Evolutionary conservation across 257 asterid genomes (phyloP).

Genomic region (Solanum ossicruentum): DNA sequence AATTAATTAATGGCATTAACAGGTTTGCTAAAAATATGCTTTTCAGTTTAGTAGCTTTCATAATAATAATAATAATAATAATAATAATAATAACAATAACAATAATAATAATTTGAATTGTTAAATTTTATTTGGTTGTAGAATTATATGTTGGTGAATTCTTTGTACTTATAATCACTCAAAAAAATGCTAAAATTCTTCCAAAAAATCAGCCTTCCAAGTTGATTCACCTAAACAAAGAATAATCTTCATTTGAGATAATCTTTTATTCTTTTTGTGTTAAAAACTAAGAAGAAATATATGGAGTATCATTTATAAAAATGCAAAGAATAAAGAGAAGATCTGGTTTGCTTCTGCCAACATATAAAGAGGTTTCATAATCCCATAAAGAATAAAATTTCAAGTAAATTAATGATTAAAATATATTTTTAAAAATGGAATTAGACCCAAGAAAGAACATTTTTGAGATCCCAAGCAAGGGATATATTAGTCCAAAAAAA

Average conservation of each 20-base stretch:
- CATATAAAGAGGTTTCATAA: not conserved
- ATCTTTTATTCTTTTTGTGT: not conserved
- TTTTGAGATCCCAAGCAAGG: constrained; percentile 11
- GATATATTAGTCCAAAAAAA: not conserved
- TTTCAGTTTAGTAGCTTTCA: not conserved
- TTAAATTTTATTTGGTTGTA: not conserved
- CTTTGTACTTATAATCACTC: not conserved
- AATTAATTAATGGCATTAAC: not conserved
- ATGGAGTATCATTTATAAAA: not conserved
- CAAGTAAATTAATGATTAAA: not conserved
- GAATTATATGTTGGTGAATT: not conserved
- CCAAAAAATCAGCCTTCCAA: not conserved
- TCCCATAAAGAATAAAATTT: not conserved
- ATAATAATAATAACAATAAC: too few species aligned
- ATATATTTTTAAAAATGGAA: not conserved
- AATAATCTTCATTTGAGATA: not conserved
- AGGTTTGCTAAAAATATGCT: not conserved
- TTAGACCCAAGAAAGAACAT: constrained; percentile 10
- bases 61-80: too few species aligned
- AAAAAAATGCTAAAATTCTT: not conserved
- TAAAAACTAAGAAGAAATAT: not conserved
- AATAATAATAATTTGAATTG: not conserved
- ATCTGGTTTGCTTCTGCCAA: not conserved
- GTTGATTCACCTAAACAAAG: not conserved
- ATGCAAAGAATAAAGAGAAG: not conserved